phyloP scores from a whole-genome alignment of 345 rosid species.

The Cardiospermum halicacabum region DNA sequence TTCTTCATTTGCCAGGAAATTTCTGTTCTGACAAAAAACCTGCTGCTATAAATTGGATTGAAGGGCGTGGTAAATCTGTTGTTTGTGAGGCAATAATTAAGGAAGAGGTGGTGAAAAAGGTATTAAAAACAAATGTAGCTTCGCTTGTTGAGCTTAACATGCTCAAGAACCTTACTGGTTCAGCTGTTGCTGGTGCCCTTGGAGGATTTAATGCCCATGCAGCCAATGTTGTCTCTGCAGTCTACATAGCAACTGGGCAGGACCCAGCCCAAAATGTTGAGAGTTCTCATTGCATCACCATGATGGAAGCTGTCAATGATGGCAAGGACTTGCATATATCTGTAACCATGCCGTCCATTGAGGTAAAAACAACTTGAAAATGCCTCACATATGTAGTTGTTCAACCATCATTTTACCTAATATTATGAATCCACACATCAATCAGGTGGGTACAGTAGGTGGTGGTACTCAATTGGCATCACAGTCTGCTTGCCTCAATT shows the following conservation, averaged over 20 bases:
- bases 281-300: conserved; percentile 86
- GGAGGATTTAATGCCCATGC: conserved; percentile 96
- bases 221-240: conserved; percentile 77
- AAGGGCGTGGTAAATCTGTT: conserved; percentile 87
- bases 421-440: neutral
- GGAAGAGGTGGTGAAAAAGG: conserved; percentile 74
- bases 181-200: conserved; percentile 80
- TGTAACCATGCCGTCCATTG: conserved; percentile 82
- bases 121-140: conserved; percentile 66
- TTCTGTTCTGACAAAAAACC: conserved; percentile 89
- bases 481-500: conserved; percentile 77
- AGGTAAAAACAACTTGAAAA: conserved; percentile 35
- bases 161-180: conserved; percentile 81
- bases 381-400: neutral
- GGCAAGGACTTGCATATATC: conserved; percentile 83
- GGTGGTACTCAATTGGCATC: conserved; percentile 92
- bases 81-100: conserved; percentile 80
- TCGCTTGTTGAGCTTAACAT: conserved; percentile 75
- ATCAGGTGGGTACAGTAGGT: conserved; percentile 82
- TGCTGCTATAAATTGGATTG: conserved; percentile 95
- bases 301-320: conserved; percentile 83
- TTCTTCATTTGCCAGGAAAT: conserved; percentile 40
- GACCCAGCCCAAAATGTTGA: conserved; percentile 91
- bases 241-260: conserved; percentile 83
- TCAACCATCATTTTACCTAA: neutral